These are phyloP conservation scores for Zygosaccharomyces sapae DNA, from an alignment of 1,139 yeast species.

Conservation along the genomic window DNA sequence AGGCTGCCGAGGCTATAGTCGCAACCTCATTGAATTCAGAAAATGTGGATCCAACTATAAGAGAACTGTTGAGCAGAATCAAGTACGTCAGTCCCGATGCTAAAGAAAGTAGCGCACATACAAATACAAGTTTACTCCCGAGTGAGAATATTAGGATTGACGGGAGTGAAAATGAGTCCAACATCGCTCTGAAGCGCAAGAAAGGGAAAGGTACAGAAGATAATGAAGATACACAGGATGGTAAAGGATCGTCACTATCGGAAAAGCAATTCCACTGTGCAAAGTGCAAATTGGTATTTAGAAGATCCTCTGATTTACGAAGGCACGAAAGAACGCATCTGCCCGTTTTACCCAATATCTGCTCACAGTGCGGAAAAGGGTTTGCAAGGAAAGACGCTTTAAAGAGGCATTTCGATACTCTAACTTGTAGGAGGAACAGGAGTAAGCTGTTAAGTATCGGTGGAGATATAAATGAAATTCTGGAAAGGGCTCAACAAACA, in stretches of 20 bases:
- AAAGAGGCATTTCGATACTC: conserved; percentile 66
- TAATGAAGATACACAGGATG: conserved; percentile 1
- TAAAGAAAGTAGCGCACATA: background rate
- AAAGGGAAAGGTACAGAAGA: conserved; percentile 3
- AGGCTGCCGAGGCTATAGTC: conserved; percentile 35
- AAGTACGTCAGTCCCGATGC: conserved; percentile 17
- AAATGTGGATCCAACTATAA: conserved; percentile 32
- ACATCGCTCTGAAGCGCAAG: background rate
- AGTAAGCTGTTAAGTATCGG: conserved; percentile 40
- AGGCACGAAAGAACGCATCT: conserved; percentile 35
- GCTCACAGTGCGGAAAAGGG: conserved; percentile 72
- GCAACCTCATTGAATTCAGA: conserved; percentile 26
- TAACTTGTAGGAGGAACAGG: conserved; percentile 68
- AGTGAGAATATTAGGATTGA: background rate
- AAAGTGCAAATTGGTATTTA: conserved; percentile 30
- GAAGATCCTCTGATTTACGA: conserved; percentile 32
- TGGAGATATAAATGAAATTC: conserved; percentile 30
- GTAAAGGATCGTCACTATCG: conserved; percentile 7
- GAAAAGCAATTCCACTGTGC: conserved; percentile 24
- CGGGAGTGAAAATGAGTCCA: background rate
- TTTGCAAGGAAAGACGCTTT: conserved; percentile 80
- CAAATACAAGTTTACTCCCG: background rate
- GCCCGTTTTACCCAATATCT: conserved; percentile 44
- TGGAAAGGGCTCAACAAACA: conserved; percentile 27
- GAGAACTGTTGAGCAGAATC: conserved; percentile 30